A percentile compares a stretch with the other conserved stretches of the same genome.
Conservation (phyloP, 768 basidiomycete genomes). For the Amanita pseudoporphyria region DNA sequence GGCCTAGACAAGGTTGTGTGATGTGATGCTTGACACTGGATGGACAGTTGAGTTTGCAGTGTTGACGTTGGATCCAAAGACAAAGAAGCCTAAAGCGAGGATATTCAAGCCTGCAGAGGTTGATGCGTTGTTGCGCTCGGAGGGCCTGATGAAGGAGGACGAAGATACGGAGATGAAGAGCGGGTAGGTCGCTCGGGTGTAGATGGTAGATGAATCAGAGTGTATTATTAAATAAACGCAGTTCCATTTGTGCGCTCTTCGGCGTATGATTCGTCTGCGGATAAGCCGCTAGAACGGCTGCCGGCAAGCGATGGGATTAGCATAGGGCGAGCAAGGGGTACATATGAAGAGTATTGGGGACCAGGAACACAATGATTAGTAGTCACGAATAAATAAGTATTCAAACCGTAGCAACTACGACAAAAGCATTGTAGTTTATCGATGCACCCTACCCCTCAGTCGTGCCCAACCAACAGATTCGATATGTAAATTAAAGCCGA, state of each 20-base stretch:
- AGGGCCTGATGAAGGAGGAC: conserved; percentile 82
- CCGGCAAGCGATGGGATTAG: no score
- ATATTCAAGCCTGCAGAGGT: conserved; percentile 88
- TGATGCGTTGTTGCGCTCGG: conserved; percentile 67
- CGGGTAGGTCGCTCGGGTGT: conserved; percentile 14
- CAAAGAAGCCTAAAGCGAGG: conserved; percentile 78
- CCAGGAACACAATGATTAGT: no score
- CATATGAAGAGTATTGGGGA: no score
- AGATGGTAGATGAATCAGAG: neutral
- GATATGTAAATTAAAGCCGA: no score
- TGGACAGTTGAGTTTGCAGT: conserved; percentile 89
- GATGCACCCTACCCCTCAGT: no score
- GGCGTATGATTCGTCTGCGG: no score
- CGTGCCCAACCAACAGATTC: no score
- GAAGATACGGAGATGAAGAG: conserved; percentile 76
- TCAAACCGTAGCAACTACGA: no score
- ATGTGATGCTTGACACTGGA: conserved; percentile 3
- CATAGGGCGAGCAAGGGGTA: no score
- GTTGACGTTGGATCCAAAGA: conserved; percentile 70
- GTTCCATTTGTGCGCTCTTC: neutral
- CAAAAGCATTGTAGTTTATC: no score
- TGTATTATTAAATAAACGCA: neutral
- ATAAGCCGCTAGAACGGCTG: no score
- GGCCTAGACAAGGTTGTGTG: conserved; percentile 3
- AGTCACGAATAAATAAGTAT: no score